Conservation (phyloP, 345 rosid genomes). For the Ceriops decandra region DNA sequence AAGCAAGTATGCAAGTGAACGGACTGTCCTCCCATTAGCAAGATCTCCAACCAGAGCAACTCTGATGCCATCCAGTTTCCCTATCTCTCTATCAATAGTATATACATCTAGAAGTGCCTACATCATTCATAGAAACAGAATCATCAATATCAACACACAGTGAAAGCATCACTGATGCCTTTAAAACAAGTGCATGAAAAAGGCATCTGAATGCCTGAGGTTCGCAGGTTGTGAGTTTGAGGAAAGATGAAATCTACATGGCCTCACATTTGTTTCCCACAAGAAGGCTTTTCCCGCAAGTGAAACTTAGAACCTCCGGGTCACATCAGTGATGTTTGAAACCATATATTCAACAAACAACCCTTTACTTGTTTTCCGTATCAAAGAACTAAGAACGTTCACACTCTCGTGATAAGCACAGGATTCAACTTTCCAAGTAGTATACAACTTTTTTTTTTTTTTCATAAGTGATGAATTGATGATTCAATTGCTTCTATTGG, state of each 20-base stretch:
- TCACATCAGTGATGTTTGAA: background rate
- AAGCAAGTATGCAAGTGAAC: conserved; percentile 90
- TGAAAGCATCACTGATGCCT: no score
- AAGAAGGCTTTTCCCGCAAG: no score
- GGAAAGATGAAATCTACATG: no score
- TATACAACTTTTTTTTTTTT: background rate
- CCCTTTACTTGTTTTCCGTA: background rate
- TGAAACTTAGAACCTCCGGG: no score
- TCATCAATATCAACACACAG: background rate
- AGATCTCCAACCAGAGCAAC: conserved; percentile 97
- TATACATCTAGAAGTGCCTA: conserved; percentile 94
- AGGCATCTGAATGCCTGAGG: no score
- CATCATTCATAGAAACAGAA: background rate
- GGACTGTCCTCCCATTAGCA: conserved; percentile 92
- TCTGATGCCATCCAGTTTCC: conserved; percentile 78
- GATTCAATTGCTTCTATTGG: no score
- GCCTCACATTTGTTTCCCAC: no score
- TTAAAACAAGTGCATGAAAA: no score
- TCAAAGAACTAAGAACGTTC: background rate
- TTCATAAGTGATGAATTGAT: no score
- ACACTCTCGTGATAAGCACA: background rate
- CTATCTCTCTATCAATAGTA: conserved; percentile 82
- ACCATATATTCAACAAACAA: background rate
- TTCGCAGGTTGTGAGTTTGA: no score
- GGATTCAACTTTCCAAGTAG: background rate